Evolutionary conservation across 306 rosid species (phyloP).

Genomic region (Spatholobus suberectus): DNA sequence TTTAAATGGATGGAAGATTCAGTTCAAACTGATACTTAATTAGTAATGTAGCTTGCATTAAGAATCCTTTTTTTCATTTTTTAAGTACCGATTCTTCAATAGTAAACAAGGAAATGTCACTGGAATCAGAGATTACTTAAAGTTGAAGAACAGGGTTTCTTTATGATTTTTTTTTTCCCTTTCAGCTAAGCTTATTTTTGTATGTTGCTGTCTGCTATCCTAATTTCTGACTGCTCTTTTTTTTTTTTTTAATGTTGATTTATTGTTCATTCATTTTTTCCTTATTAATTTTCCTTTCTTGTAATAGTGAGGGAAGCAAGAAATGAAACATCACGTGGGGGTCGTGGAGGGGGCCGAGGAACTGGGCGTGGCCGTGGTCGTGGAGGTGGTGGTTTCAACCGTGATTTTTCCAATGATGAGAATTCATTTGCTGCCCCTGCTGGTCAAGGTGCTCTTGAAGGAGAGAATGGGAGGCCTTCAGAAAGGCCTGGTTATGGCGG

Average conservation of each 20-base stretch:
- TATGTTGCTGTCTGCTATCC: not conserved
- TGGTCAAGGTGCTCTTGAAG: conserved; percentile 58
- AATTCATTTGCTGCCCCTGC: conserved; percentile 42
- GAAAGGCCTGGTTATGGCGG: conserved; percentile 67
- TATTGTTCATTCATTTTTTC: not conserved
- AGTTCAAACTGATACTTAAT: not conserved
- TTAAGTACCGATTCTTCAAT: not conserved
- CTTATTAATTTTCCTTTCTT: not conserved
- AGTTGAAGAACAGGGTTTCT: not conserved
- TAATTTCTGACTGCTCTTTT: not conserved
- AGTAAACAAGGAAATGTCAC: not conserved
- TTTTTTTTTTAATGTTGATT: not conserved
- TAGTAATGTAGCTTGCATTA: not conserved
- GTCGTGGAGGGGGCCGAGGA: conserved; percentile 63
- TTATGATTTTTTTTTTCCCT: not conserved
- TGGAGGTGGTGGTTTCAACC: conserved; percentile 39
- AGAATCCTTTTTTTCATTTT: not conserved
- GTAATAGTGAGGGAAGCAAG: conserved; percentile 72
- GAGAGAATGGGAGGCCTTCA: conserved; percentile 49
- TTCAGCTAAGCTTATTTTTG: not conserved
- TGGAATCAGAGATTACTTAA: not conserved
- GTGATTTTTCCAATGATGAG: conserved; percentile 51
- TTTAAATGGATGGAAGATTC: not conserved
- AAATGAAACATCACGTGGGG: conserved; percentile 62
- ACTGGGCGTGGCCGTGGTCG: conserved; percentile 49